Base-by-base conservation (phyloP, 768 basidiomycete species). In the Macrolepiota fuliginosa region DNA sequence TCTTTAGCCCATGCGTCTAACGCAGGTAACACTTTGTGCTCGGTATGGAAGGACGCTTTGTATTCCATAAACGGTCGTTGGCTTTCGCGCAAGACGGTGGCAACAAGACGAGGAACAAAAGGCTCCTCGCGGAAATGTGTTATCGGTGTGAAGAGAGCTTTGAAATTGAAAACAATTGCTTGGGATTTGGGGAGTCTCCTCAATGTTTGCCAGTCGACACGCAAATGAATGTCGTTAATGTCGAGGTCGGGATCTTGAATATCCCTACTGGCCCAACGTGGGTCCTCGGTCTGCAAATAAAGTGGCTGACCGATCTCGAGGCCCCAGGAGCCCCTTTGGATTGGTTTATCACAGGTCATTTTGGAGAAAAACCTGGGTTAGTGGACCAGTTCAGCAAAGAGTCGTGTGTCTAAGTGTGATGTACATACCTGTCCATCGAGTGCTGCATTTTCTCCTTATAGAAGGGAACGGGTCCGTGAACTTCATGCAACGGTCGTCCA, bases 121-220 rank as follows among this genome's bases (percentile, higher is more conserved):
- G 79, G 78, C 62, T 84, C 83, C 6, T 72, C 65, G 47, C 75
- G 67, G 54, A 84, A 77, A 25, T 76, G 66, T 11, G 72, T 74
- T 22, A 80, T 63, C 0, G 82, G 82, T 1, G 81, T 84, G 68
- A 84, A 85, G 25, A 85, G 68, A 10, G 81, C 76, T 63, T 82
- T 84, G 69, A 78, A 83, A 65, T 83, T 83, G 72, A 84, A 84
- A 7, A 81, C 72, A 25, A 85, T 80, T 0, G 81, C 79, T 11
- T 70, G 70, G 5, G 83, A 82, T 56, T 69, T 68, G 12, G 83
- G 82, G 46, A 84, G 66, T 35, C 81, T 76, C 17, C 82, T 75
- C 35, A 84, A 67, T 7, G 81, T 83, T 65, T 85, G 83, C 82
- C 83, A 84, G 60, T 84, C 82, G 19, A 85, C 80, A 13, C 83